A percentile compares a stretch with the other conserved stretches of the same genome.
Evolutionary conservation across 169 alveolate species (phyloP).

Genomic region (Cryptosporidium viatorum): DNA sequence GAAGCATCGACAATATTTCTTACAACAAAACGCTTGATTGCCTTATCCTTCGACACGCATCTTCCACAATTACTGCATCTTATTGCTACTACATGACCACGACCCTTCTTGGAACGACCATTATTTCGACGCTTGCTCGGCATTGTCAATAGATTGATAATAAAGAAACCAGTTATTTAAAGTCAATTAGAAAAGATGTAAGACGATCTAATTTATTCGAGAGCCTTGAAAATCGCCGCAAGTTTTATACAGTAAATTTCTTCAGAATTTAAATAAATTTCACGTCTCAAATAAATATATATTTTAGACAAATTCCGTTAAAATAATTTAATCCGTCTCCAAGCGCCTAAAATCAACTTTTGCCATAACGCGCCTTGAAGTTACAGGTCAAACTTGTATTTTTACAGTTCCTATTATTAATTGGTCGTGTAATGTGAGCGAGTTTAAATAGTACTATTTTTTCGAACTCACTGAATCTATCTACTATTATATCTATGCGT

Average conservation of each 20-base stretch:
- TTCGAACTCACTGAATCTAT: conserved; percentile 12
- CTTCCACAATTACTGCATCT: conserved; percentile 99
- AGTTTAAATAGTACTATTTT: background rate
- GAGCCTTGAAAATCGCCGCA: background rate
- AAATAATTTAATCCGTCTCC: conserved; percentile 26
- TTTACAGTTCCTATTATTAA: background rate
- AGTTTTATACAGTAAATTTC: background rate
- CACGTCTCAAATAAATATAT: conserved; percentile 17
- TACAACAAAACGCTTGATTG: conserved; percentile 97
- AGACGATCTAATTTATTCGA: background rate
- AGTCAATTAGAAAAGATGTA: background rate
- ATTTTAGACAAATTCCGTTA: background rate
- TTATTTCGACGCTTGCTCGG: conserved; percentile 99
- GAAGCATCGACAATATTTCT: conserved; percentile 99
- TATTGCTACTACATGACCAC: conserved; percentile 97
- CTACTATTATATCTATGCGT: background rate
- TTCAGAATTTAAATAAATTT: background rate
- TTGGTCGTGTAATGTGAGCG: background rate
- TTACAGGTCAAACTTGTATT: background rate
- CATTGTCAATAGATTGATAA: conserved; percentile 83
- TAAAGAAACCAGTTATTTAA: background rate
- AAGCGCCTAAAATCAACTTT: conserved; percentile 22
- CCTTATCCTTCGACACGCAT: conserved; percentile 98
- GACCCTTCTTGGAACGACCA: conserved; percentile 99
- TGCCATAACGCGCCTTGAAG: background rate